A percentile compares a stretch with the other conserved stretches of the same genome.
phyloP scores from a whole-genome alignment of 352 stramenopile species.

The Saprolegnia parasitica region DNA sequence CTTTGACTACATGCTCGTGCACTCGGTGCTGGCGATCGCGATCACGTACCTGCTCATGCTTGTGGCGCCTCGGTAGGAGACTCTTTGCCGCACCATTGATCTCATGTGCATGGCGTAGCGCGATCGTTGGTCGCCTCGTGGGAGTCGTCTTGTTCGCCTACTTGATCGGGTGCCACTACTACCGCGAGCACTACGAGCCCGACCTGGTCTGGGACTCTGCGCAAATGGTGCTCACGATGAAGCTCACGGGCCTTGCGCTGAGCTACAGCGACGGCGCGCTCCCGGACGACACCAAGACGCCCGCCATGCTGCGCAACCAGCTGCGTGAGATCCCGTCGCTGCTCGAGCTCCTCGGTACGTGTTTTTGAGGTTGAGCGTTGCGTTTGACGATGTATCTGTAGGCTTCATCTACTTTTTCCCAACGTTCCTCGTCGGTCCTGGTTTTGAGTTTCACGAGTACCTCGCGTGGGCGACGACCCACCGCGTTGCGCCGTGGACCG shows the following conservation, averaged over 20 bases:
- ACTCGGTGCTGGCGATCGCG: constrained; percentile 55
- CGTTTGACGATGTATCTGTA: constrained; percentile 31
- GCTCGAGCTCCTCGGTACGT: constrained; percentile 70
- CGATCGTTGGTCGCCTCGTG: constrained; percentile 5
- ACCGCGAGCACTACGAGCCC: constrained; percentile 72
- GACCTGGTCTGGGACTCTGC: constrained; percentile 79
- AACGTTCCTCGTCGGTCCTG: constrained; percentile 76
- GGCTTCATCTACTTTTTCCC: constrained; percentile 86
- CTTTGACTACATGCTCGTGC: constrained; percentile 72
- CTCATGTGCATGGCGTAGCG: constrained; percentile 19
- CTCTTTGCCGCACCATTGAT: no score
- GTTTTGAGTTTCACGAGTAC: constrained; percentile 85
- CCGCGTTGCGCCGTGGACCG: constrained; percentile 51
- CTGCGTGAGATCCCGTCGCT: constrained; percentile 52
- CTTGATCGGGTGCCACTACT: constrained; percentile 77
- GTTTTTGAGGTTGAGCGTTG: background rate
- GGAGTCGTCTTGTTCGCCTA: constrained; percentile 41
- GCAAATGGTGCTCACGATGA: constrained; percentile 85
- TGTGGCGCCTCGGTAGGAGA: constrained; percentile 50
- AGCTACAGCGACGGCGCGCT: constrained; percentile 78
- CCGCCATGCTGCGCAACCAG: constrained; percentile 69
- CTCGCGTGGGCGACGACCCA: constrained; percentile 71
- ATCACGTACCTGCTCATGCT: constrained; percentile 68
- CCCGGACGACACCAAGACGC: constrained; percentile 65
- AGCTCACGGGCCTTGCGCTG: constrained; percentile 69